These are phyloP conservation scores for Ogataea ganodermae DNA, from an alignment of 805 yeast species.

Conservation along the genomic window DNA sequence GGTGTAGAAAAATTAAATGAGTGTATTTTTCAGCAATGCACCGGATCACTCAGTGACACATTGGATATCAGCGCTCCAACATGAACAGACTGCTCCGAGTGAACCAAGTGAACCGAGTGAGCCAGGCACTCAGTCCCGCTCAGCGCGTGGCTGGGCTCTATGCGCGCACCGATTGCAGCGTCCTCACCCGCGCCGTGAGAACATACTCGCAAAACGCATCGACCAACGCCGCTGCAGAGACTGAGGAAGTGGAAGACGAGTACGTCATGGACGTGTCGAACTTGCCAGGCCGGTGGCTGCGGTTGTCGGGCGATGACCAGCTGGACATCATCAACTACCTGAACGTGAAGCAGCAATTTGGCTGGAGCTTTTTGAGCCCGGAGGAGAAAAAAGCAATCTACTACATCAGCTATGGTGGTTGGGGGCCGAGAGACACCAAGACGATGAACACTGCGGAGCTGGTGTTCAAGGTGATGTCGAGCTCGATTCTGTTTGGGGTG, in stretches of 20 bases:
- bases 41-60: too few species aligned
- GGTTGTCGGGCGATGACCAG: constrained; percentile 36
- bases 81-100: background rate
- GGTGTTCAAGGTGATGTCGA: constrained; percentile 36
- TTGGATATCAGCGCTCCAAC: too few species aligned
- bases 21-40: too few species aligned
- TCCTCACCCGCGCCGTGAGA: background rate
- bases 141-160: background rate
- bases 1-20: too few species aligned
- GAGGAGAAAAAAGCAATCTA: constrained; percentile 62
- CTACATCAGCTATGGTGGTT: constrained; percentile 59
- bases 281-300: constrained; percentile 36
- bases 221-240: constrained; percentile 1
- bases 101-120: background rate
- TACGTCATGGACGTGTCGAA: constrained; percentile 34
- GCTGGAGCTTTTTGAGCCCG: constrained; percentile 41
- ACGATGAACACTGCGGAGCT: constrained; percentile 34
- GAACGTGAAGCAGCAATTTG: constrained; percentile 38
- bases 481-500: constrained; percentile 35
- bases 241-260: constrained; percentile 26
- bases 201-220: background rate
- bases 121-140: too few species aligned
- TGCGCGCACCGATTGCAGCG: too few species aligned
- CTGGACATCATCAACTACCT: constrained; percentile 39
- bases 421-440: constrained; percentile 56